phyloP scores from a whole-genome alignment of 2,329 filamentous ascomycete genomes.

The Rhynchosporium graminicola region DNA sequence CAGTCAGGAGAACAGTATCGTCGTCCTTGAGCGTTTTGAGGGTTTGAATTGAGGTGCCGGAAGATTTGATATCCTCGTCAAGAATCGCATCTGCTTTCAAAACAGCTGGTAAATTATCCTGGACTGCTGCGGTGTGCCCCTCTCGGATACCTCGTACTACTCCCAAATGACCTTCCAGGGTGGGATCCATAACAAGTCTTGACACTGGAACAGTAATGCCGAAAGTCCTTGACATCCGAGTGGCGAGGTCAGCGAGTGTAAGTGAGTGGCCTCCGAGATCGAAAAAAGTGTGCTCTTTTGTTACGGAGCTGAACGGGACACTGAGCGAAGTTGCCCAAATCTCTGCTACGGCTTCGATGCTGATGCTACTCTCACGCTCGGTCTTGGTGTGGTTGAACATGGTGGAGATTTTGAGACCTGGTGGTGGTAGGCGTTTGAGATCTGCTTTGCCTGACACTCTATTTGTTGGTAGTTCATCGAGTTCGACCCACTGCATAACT shows the following conservation, averaged over 20 bases:
- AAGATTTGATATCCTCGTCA: slow-evolving; percentile 66
- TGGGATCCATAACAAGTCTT: slow-evolving; percentile 70
- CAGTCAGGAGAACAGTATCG: slow-evolving; percentile 74
- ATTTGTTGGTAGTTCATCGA: slow-evolving; percentile 71
- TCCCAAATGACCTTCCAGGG: slow-evolving; percentile 70
- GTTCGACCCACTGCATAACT: slow-evolving; percentile 60
- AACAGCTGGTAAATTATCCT: slow-evolving; percentile 72
- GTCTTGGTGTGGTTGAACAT: slow-evolving; percentile 44
- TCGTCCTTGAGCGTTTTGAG: slow-evolving; percentile 35
- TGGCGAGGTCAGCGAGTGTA: slow-evolving; percentile 75
- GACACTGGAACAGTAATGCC: slow-evolving; percentile 72
- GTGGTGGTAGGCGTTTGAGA: slow-evolving; percentile 68
- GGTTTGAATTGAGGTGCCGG: slow-evolving; percentile 45
- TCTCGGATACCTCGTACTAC: slow-evolving; percentile 71
- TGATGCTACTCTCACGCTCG: slow-evolving; percentile 63
- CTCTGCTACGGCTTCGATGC: slow-evolving; percentile 65
- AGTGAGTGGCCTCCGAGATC: slow-evolving; percentile 79
- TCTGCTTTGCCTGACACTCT: slow-evolving; percentile 80
- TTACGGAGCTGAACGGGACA: slow-evolving; percentile 62
- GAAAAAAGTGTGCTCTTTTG: slow-evolving; percentile 74
- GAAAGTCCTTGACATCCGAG: slow-evolving; percentile 66
- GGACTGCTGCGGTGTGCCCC: slow-evolving; percentile 71
- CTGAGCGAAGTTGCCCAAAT: slow-evolving; percentile 73
- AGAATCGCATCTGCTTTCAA: slow-evolving; percentile 66
- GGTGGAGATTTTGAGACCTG: slow-evolving; percentile 52